These are phyloP conservation scores for Agrocybe praecox DNA, from an alignment of 768 basidiomycete species.

Conservation along the genomic window DNA sequence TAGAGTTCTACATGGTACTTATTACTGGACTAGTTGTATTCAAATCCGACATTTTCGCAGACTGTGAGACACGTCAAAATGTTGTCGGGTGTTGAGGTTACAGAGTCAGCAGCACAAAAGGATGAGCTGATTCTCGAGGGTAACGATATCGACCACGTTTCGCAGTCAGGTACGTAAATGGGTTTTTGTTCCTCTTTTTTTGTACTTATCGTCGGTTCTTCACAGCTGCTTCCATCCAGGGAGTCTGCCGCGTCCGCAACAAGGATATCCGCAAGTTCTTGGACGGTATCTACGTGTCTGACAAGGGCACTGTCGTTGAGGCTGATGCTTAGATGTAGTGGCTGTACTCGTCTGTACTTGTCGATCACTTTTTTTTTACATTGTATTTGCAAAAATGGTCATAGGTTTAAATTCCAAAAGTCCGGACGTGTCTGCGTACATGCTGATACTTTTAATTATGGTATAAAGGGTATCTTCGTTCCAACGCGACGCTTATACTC, in stretches of 20 bases:
- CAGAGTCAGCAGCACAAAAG: slow-evolving; percentile 91
- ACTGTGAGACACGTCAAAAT: slow-evolving; percentile 91
- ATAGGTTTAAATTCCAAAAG: not conserved
- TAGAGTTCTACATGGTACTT: slow-evolving; percentile 13
- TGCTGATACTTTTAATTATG: slow-evolving; percentile 34
- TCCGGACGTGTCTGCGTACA: no score
- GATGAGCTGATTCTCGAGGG: slow-evolving; percentile 94
- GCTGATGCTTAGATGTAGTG: slow-evolving; percentile 35
- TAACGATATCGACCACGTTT: slow-evolving; percentile 96
- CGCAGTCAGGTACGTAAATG: slow-evolving; percentile 77
- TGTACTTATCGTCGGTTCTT: not conserved
- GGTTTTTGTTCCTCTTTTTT: not conserved
- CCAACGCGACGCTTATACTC: slow-evolving; percentile 75
- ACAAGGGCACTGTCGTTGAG: slow-evolving; percentile 64
- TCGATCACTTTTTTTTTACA: slow-evolving; percentile 6
- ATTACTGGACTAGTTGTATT: not conserved
- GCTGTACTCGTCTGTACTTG: slow-evolving; percentile 8
- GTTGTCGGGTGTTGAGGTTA: slow-evolving; percentile 83
- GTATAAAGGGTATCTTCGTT: slow-evolving; percentile 88
- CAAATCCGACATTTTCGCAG: slow-evolving; percentile 39
- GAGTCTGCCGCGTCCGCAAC: slow-evolving; percentile 95
- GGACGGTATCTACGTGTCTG: slow-evolving; percentile 91
- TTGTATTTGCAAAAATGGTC: not conserved
- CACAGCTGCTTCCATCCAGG: slow-evolving; percentile 93
- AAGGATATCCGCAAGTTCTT: slow-evolving; percentile 99